Evolutionary conservation across 371 early-diverging fungal genomes (phyloP).

Genomic region (Choanephora cucurbitarum): DNA sequence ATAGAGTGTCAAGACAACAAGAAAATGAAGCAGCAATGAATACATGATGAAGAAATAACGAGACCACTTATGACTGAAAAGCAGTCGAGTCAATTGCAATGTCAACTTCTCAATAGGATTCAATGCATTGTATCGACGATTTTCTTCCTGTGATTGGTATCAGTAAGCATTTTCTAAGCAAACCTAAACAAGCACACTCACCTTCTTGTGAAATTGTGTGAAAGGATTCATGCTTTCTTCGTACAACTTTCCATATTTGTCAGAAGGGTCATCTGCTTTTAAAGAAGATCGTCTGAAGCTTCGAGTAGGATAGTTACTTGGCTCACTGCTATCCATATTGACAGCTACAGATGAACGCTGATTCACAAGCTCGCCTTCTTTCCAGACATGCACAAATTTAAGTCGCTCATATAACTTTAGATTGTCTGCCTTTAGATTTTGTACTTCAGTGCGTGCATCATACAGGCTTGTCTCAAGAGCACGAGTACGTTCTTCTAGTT

Average conservation of each 20-base stretch:
- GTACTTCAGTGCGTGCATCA: conserved; percentile 69
- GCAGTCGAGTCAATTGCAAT: conserved; percentile 61
- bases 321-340: conserved; percentile 18
- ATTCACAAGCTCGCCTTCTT: conserved; percentile 35
- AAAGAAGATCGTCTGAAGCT: conserved; percentile 18
- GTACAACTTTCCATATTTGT: conserved; percentile 78
- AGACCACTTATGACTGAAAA: conserved; percentile 77
- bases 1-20: conserved; percentile 77
- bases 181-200: too few species aligned
- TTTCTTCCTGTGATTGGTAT: too few species aligned
- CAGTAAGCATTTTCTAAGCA: too few species aligned
- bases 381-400: conserved; percentile 65
- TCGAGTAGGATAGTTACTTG: conserved; percentile 7
- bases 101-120: conserved; percentile 78
- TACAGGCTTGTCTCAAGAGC: conserved; percentile 57
- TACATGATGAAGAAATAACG: conserved; percentile 75
- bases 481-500: conserved; percentile 77
- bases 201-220: conserved; percentile 75
- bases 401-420: conserved; percentile 85
- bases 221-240: conserved; percentile 91
- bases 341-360: conserved; percentile 16
- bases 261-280: conserved; percentile 51
- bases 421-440: conserved; percentile 76
- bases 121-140: conserved; percentile 70
- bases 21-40: conserved; percentile 69